Conservation (phyloP, 495 filamentous ascomycete species). For the Talaromyces thailandensis region DNA sequence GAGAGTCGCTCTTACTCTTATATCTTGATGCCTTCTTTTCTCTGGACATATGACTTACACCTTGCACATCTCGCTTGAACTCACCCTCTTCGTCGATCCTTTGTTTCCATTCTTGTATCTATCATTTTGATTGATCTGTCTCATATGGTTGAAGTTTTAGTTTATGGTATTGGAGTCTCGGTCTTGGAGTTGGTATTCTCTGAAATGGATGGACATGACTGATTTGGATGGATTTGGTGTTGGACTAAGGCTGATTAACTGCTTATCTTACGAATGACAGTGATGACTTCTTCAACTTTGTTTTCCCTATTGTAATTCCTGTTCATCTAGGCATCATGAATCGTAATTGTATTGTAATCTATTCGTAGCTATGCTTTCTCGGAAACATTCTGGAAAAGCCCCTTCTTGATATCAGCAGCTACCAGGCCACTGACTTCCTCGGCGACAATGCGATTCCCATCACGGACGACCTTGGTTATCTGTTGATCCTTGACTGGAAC, state of each 20-base stretch:
- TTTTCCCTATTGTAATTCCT: neutral
- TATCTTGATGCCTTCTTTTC: neutral
- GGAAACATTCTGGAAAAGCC: conserved; percentile 66
- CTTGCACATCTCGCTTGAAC: neutral
- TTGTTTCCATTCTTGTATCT: neutral
- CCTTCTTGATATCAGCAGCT: conserved; percentile 74
- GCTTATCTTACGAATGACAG: conserved; percentile 2
- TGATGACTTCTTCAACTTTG: neutral
- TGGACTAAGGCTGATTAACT: neutral
- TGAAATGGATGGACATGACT: neutral
- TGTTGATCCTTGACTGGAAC: conserved; percentile 45
- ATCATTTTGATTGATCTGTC: neutral
- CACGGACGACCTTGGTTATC: conserved; percentile 70
- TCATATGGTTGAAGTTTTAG: neutral
- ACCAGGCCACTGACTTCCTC: conserved; percentile 83
- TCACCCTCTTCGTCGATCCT: neutral
- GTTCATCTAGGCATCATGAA: neutral
- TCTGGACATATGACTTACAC: neutral
- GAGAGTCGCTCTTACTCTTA: neutral
- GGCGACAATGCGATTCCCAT: conserved; percentile 70
- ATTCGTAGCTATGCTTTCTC: conserved; percentile 11
- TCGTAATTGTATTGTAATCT: neutral
- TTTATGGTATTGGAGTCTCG: neutral
- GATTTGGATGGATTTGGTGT: neutral
- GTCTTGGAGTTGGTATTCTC: neutral